Evolutionary conservation across 2,329 filamentous ascomycete genomes (phyloP), one percentile per base, ranked within the genome.

Genomic region (Fusarium irregulare): DNA sequence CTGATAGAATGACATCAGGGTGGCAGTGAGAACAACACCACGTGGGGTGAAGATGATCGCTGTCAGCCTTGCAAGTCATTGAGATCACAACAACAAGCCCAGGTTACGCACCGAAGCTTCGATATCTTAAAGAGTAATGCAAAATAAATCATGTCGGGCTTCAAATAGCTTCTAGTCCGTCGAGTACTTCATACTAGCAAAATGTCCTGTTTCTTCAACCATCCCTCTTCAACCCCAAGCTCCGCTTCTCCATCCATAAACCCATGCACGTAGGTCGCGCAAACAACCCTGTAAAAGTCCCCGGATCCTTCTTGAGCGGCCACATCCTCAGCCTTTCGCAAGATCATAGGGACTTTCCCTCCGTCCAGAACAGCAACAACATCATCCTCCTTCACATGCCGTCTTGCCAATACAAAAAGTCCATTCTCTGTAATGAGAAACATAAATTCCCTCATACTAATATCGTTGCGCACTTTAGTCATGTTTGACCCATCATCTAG

Each of bases 221-320:
- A 68, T 1, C 54, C 50, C 8, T 64, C n/a, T 0, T 9, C 2
- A 1, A 68, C 58, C 0, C 45, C 62, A 10, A 3, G 6, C 9
- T 68, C 55, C 0, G 41, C 59, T 28, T 68, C 28, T 0, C 68
- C 56, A 28, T 71, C 63, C 68, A 70, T 71, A 7, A 70, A 68
- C 0, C 64, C 68, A n/a, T 70, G 67, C 1, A 70, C 59, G 14
- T 70, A 70, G 1, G 67, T 25, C 0, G 63, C 32, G 6, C 64
- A 41, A 4, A 70, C 59, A 11, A 70, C 6, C 6, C 13, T 50
- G 10, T 68, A 71, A 1, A 54, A 10, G 1, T 47, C 30, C 2
- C 3, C 11, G 1, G 23, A 6, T 4, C 14, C n/a, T 3, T 44
- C 11, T 1, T 28, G 0, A 4, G 3, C 7, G 4, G 21, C 12